phyloP scores from a whole-genome alignment of 805 yeast species.

The Lipomyces mesembrius region DNA sequence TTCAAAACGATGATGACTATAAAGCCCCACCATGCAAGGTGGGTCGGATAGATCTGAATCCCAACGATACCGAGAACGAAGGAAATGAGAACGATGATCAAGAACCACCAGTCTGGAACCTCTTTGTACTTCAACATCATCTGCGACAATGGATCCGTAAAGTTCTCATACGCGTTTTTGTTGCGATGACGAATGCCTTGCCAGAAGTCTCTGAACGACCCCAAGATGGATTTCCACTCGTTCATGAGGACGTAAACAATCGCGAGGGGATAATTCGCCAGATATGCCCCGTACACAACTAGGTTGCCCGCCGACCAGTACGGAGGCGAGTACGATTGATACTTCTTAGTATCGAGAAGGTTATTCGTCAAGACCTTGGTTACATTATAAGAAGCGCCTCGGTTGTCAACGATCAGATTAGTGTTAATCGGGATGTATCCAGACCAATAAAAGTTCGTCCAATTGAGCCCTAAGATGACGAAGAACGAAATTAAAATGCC shows the following conservation, averaged over 20 bases:
- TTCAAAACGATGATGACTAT: slow-evolving; percentile 51
- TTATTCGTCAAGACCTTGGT: slow-evolving; percentile 52
- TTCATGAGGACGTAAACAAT: slow-evolving; percentile 54
- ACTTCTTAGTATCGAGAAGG: slow-evolving; percentile 53
- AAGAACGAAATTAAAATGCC: slow-evolving; percentile 56
- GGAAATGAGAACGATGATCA: slow-evolving; percentile 51
- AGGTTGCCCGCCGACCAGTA: slow-evolving; percentile 57
- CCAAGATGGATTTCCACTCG: slow-evolving; percentile 43
- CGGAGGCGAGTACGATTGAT: slow-evolving; percentile 64
- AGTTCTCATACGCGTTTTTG: slow-evolving; percentile 45
- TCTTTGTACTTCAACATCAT: slow-evolving; percentile 62
- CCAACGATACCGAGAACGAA: slow-evolving; percentile 43
- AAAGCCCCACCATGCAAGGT: slow-evolving; percentile 66
- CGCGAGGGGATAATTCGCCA: slow-evolving; percentile 58
- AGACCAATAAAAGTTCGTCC: slow-evolving; percentile 54
- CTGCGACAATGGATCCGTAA: slow-evolving; percentile 50
- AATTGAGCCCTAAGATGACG: slow-evolving; percentile 57
- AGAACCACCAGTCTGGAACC: slow-evolving; percentile 53
- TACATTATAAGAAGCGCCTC: slow-evolving; percentile 51
- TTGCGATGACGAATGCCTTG: slow-evolving; percentile 41
- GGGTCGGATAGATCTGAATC: slow-evolving; percentile 50
- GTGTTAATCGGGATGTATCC: slow-evolving; percentile 52
- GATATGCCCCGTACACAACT: slow-evolving; percentile 57
- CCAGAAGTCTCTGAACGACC: slow-evolving; percentile 7
- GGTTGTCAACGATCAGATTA: slow-evolving; percentile 47